These are phyloP conservation scores for Curvularia hawaiiensis DNA, from an alignment of 2,329 filamentous ascomycete species.

Conservation along the genomic window DNA sequence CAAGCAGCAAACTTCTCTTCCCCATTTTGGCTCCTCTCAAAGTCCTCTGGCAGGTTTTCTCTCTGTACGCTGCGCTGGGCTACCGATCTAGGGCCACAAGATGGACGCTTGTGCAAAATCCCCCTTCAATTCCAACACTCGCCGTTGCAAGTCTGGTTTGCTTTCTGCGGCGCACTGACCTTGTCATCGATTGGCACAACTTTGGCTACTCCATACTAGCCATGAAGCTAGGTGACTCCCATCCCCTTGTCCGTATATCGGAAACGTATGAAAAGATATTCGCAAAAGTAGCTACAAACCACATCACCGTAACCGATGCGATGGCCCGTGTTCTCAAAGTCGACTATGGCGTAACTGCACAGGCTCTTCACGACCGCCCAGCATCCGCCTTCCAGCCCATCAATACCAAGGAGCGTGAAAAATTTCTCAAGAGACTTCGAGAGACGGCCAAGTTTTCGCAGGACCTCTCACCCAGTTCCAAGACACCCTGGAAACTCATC, in stretches of 20 bases:
- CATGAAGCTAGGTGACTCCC: conserved; percentile 64
- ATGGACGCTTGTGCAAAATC: conserved; percentile 93
- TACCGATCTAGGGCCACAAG: conserved; percentile 75
- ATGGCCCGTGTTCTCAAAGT: conserved; percentile 77
- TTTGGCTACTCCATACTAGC: conserved; percentile 94
- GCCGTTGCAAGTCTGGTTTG: conserved; percentile 75
- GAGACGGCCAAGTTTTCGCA: conserved; percentile 66
- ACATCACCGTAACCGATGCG: conserved; percentile 87
- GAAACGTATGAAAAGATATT: conserved; percentile 77
- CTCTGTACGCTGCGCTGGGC: conserved; percentile 72
- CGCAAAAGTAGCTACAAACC: conserved; percentile 70
- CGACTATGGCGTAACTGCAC: conserved; percentile 67
- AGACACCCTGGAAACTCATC: conserved; percentile 68
- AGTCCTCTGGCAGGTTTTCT: conserved; percentile 79
- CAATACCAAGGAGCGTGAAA: conserved; percentile 44
- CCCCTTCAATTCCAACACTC: conserved; percentile 91
- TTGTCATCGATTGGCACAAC: conserved; percentile 98
- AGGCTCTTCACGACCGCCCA: conserved; percentile 74
- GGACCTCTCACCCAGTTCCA: conserved; percentile 55
- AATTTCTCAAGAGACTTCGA: conserved; percentile 69
- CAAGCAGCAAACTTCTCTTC: conserved; percentile 75
- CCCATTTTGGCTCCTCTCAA: conserved; percentile 80
- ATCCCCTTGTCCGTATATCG: conserved; percentile 79
- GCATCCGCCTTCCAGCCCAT: conserved; percentile 81
- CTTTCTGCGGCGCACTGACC: conserved; percentile 75